Base-by-base conservation (phyloP, 768 basidiomycete species). In the Pleurotus salmoneostramineus region DNA sequence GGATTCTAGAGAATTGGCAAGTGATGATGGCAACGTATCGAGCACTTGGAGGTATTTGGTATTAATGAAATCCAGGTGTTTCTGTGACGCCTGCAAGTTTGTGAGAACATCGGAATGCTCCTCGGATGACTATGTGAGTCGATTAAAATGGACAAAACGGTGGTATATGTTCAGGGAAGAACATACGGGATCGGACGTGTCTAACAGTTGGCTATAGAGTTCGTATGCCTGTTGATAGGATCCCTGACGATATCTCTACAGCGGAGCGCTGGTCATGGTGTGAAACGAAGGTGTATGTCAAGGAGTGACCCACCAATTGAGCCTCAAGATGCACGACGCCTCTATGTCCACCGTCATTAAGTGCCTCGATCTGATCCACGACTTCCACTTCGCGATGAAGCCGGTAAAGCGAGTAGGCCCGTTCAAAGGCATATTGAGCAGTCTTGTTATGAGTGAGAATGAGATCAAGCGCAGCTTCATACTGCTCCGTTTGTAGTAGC, bases 31-130 rank as follows among this genome's bases (percentile, higher is more conserved):
- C 34, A 91, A 73, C 32, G 76, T 68, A 65, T 85, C 84, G n/a
- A 92, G 76, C 27, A 83, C 78, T 60, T 74, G 84, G 37, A 84
- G 75, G 73, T 83, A 93, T 47, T 81, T 84, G 27, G 83, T 79
- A 65, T 82, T 82, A 69, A 92, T 82, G 74, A 96, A 97, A 66
- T 93, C 89, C 57, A 93, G 82, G 67, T 94, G 92, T 58, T 81
- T 79, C 66, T 91, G 85, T 2, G 93, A 81, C 4, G 94, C 93
- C 57, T 83, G 77, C 58, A 95, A 83, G 71, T 97, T 96, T 60
- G 85, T 93, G 40, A 88, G 76, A 66, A 95, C 85, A 68, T 95
- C 94, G 4, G 89, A 83, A 66, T 93, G 84, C 74, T 96, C 94
- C 64, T 95, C 90, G 31, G 91, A 88, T 64, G 86, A 76, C 93